Evolutionary conservation across 768 basidiomycete species (phyloP), one percentile per base, ranked within the genome.

Genomic region (Russula foetens): DNA sequence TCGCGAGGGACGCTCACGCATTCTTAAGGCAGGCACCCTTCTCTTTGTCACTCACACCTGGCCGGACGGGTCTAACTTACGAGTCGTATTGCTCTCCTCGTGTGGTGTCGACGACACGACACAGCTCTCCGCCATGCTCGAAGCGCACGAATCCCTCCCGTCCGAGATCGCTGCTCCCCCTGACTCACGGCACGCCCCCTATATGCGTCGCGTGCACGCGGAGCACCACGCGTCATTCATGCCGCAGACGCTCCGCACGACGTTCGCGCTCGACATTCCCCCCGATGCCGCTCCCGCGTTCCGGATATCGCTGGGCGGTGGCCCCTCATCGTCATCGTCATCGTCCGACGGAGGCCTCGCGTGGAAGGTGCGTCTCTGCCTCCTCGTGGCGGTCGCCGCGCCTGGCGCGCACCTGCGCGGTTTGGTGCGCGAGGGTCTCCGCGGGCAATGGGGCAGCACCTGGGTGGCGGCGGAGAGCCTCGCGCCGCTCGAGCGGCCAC

Each of bases 251-350:
- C 76, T 85, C 0, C 85, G 94, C 28, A 85, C 90, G 31, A 85
- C 88, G 0, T 98, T 98, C 74, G 77, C 87, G 15, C 81, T 99
- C 2, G 93, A 95, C 69, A 95, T 99, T 59, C 96, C 95, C 0
- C 84, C 88, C 1, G 96, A 97, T 59, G 92, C 88, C 0, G 88
- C 90, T 53, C 93, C 96, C 0, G 87, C 86, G 0, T 98, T 98
- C 73, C 78, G 84, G 54, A 76, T 94, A 1, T 75, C 77, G 52
- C 76, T 87, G 6, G 80, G 81, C 35, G 68, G 69, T 21, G 67
- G n/a, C n/a, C n/a, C n/a, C n/a, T n/a, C n/a, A n/a, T n/a, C n/a
- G n/a, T n/a, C n/a, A n/a, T n/a, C n/a, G n/a, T n/a, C 61, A 21
- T 67, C 65, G 8, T 57, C 67, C 6, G 68, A 66, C 0, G 94